Base-by-base conservation (phyloP, 441 rosid species). In the Flueggea neowawraea region DNA sequence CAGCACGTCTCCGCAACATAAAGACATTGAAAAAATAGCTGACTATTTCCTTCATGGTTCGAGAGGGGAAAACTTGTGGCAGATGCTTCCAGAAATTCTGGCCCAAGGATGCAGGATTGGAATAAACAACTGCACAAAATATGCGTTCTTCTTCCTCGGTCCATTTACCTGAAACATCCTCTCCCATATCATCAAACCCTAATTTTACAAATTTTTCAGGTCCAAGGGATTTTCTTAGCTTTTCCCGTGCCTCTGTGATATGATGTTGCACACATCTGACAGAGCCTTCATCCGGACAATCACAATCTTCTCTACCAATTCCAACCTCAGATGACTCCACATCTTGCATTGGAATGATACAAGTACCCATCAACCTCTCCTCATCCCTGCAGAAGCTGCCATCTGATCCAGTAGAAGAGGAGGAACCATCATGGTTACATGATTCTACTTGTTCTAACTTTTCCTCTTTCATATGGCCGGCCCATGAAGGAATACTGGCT, bases 21-120 rank as follows among this genome's bases (percentile, higher is more conserved):
- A 79, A 84, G 53, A 84, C 85, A 57, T 84, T 84, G 67, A 73
- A 84, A 71, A 79, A 84, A 57, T 84, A 84, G 65, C 80, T 78
- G 58, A 84, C 79, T 32, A 83, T 69, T 60, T 81, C 84, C 54
- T 60, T 67, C 36, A 63, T 78, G 15, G 81, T 66, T 61, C 86
- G 78, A 22, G 63, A 56, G 53, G 84, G 71, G 61, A 84, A 79
- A 52, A 71, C 70, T 39, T 53, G 71, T 3, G 78, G 73, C 54
- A 84, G 65, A 47, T 68, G 74, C 55, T 71, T 79, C 88, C 88
- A 84, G 55, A 84, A 84, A 44, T 81, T 79, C 50, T 69, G 69
- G 62, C 73, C 78, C 52, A 47, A 56, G 32, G 88, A 80, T 4
- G 68, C 66, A 10, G 88, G 84, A 62, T 73, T 70, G 55, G 84